Evolutionary conservation across 2,329 filamentous ascomycete species (phyloP), one percentile per base, ranked within the genome.

Genomic region (Calonectria ilicicola): DNA sequence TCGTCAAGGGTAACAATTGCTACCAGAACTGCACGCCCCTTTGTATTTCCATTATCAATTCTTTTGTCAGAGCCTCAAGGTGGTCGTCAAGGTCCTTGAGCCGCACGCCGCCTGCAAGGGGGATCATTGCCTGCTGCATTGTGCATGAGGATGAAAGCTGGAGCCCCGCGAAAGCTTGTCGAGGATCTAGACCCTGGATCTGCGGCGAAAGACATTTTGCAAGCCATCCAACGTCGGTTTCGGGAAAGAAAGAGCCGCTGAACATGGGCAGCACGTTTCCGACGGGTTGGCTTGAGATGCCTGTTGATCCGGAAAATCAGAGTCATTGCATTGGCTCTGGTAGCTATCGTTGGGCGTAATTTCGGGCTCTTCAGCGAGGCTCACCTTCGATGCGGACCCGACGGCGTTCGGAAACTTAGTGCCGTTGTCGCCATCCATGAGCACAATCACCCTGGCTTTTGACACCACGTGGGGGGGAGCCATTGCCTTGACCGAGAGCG

Each of bases 141-240:
- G 76, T 69, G 72, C 71, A 78, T 79, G 75, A 60, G 72, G 72
- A 75, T 72, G 70, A 79, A 79, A 80, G 75, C 74, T 78, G 75
- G 77, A 79, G 78, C 78, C 78, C 78, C 76, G 69, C 76, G 74
- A 72, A 77, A 73, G 76, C 76, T 76, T 77, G 72, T 67, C 70
- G 67, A 70, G 73, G 73, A 80, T 79, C 78, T 75, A 76, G 72
- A 73, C 70, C 78, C 72, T 76, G 74, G 69, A 79, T 79, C 73
- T 74, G 70, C 72, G 69, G 51, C 71, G 64, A 73, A 56, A 73
- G 63, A 72, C 65, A 44, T 69, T 65, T 62, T 46, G 58, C 53
- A 72, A 77, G 74, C 74, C 77, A 73, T 74, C 53, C 70, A 71
- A 72, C 63, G 58, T 51, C 58, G 27, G 49, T 42, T 64, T 63